phyloP scores from a whole-genome alignment of 2,329 filamentous ascomycete genomes.

The Ophiostoma fasciatum region DNA sequence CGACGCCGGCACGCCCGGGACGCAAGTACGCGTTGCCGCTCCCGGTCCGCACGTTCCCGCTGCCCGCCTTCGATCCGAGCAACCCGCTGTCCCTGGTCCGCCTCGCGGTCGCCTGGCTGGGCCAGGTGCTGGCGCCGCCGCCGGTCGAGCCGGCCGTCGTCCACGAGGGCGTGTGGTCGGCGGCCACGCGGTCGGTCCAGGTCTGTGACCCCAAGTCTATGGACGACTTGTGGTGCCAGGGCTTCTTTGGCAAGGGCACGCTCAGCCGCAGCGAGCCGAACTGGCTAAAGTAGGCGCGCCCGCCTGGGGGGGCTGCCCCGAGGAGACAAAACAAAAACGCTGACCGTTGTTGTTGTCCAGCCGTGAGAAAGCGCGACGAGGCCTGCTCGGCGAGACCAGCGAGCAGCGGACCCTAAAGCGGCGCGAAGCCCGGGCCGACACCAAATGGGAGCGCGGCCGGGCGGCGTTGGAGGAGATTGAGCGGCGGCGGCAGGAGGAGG shows the following conservation, averaged over 20 bases:
- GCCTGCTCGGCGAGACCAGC: slow-evolving; percentile 47
- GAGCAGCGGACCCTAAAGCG: slow-evolving; percentile 67
- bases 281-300: slow-evolving; percentile 74
- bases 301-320: no score
- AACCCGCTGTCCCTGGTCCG: slow-evolving; percentile 83
- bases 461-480: slow-evolving; percentile 75
- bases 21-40: slow-evolving; percentile 61
- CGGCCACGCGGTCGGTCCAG: slow-evolving; percentile 68
- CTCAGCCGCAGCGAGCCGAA: slow-evolving; percentile 89
- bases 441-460: slow-evolving; percentile 86
- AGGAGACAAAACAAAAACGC: not conserved
- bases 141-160: slow-evolving; percentile 47
- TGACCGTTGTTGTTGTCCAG: not conserved
- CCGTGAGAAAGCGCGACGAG: slow-evolving; percentile 59
- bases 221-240: slow-evolving; percentile 82
- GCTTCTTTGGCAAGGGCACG: slow-evolving; percentile 91
- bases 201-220: slow-evolving; percentile 64
- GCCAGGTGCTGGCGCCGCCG: slow-evolving; percentile 54
- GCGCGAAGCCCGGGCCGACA: slow-evolving; percentile 64
- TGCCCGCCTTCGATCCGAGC: slow-evolving; percentile 79
- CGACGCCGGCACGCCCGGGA: not conserved
- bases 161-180: slow-evolving; percentile 67
- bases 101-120: slow-evolving; percentile 61
- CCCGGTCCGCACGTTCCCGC: slow-evolving; percentile 66
- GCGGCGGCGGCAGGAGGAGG: slow-evolving; percentile 40